phyloP scores from a whole-genome alignment of 1,139 yeast species.

The Kurtzmaniella quercitrusa region DNA sequence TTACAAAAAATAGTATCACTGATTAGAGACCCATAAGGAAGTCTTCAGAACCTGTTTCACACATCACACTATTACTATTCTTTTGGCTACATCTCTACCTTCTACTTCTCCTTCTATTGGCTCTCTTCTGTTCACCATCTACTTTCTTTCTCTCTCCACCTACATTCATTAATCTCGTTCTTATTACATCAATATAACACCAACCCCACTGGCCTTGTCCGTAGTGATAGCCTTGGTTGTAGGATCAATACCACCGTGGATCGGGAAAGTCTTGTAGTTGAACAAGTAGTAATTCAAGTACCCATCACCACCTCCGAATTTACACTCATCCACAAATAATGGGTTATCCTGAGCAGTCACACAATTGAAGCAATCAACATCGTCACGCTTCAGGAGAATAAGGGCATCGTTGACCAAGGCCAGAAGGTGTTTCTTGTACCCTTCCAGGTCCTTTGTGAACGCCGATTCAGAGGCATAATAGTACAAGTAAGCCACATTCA shows the following conservation, averaged over 20 bases:
- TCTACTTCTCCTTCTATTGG: too few species aligned
- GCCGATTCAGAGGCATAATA: slow-evolving; percentile 77
- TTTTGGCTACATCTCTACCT: too few species aligned
- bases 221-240: slow-evolving; percentile 47
- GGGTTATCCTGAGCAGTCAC: slow-evolving; percentile 87
- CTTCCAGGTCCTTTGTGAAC: slow-evolving; percentile 32
- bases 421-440: slow-evolving; percentile 56
- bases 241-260: slow-evolving; percentile 71
- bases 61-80: too few species aligned
- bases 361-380: slow-evolving; percentile 91
- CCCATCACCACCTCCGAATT: slow-evolving; percentile 95
- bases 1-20: too few species aligned
- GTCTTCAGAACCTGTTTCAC: too few species aligned
- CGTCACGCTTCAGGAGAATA: slow-evolving; percentile 60
- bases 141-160: not conserved
- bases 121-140: too few species aligned
- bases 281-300: slow-evolving; percentile 84
- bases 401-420: slow-evolving; percentile 70
- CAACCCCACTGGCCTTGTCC: slow-evolving; percentile 71
- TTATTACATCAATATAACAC: slow-evolving; percentile 83
- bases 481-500: slow-evolving; percentile 84
- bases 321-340: slow-evolving; percentile 71
- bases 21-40: too few species aligned
- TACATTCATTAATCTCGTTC: too few species aligned
- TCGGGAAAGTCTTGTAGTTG: slow-evolving; percentile 80